phyloP scores from a whole-genome alignment of 306 rosid genomes.

The Vigna mungo region DNA sequence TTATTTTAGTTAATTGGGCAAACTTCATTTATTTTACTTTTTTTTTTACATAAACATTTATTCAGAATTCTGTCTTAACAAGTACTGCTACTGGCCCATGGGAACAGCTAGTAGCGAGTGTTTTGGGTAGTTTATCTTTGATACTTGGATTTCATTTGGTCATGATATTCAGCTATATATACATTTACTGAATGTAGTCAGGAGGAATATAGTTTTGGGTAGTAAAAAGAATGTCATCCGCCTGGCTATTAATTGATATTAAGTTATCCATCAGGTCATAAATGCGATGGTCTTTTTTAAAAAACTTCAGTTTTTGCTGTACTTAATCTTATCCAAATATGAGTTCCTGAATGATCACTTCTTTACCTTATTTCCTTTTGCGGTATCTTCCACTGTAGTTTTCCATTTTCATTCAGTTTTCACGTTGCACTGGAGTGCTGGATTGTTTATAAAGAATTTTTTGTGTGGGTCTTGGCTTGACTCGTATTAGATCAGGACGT shows the following conservation, averaged over 20 bases:
- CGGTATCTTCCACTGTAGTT: not conserved
- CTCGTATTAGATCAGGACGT: not conserved
- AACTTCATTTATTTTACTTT: not conserved
- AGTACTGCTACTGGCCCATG: not conserved
- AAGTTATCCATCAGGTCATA: not conserved
- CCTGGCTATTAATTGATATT: not conserved
- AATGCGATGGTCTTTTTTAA: not conserved
- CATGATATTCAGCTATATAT: not conserved
- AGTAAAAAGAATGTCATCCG: too few species aligned
- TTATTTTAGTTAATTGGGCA: not conserved
- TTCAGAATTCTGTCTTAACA: not conserved
- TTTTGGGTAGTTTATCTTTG: conserved; percentile 10
- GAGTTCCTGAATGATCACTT: not conserved
- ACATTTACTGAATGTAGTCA: too few species aligned
- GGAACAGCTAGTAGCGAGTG: not conserved
- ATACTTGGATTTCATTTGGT: conserved; percentile 1
- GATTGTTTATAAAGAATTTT: not conserved
- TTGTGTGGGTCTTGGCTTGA: not conserved
- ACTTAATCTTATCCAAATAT: not conserved
- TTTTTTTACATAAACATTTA: not conserved
- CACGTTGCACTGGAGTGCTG: not conserved
- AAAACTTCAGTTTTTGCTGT: not conserved
- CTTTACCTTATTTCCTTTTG: not conserved
- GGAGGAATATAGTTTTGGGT: not conserved
- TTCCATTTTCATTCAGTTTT: not conserved